Conservation (phyloP, 129 eudicot genomes). For the Flaveria brownii region DNA sequence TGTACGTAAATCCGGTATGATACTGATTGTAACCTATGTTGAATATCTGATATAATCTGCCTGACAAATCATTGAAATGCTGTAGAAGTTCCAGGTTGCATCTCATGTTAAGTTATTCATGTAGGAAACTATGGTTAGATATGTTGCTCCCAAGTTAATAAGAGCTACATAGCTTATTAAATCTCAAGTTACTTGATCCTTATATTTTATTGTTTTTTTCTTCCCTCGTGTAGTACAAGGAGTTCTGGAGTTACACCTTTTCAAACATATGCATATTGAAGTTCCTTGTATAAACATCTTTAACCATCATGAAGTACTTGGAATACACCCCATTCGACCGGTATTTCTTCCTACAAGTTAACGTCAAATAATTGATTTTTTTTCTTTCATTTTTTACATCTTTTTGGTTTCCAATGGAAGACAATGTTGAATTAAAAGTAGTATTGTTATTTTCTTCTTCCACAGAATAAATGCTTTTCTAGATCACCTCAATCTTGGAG, state of each 20-base stretch:
- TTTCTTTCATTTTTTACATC: too few relatives aligned
- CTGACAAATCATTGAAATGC: background rate
- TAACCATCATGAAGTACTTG: conserved; percentile 67
- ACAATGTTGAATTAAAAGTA: background rate
- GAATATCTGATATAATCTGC: background rate
- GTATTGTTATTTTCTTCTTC: conserved; percentile 7
- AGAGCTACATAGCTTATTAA: background rate
- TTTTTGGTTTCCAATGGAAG: background rate
- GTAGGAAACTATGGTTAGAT: background rate
- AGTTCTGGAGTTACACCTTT: background rate
- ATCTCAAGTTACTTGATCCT: conserved; percentile 2
- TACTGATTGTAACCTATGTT: background rate
- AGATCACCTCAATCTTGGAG: conserved; percentile 80
- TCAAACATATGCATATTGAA: conserved; percentile 20
- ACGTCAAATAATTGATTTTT: background rate
- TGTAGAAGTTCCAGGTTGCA: too few relatives aligned
- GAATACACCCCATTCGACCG: conserved; percentile 83
- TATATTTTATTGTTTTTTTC: background rate
- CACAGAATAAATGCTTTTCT: conserved; percentile 73
- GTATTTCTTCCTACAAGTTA: conserved; percentile 30
- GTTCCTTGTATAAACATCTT: background rate
- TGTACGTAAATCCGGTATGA: background rate
- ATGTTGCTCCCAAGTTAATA: background rate
- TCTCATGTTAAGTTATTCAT: too few relatives aligned
- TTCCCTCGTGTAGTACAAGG: conserved; percentile 4